Conservation (phyloP, 495 filamentous ascomycete genomes). For the Penicillium malachiteum region DNA sequence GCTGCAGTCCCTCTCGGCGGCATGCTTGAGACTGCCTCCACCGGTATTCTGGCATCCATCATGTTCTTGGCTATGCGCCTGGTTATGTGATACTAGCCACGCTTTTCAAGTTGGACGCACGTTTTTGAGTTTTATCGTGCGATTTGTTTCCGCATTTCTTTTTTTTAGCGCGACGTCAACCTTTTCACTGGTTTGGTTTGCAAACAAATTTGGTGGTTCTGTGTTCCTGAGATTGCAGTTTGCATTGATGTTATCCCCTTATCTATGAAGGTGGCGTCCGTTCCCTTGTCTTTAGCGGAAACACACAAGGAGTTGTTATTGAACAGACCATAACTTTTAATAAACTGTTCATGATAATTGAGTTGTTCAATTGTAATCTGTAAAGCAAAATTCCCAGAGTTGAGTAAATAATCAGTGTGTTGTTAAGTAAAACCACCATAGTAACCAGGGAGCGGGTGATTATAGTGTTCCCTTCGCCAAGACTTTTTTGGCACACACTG, state of each 20-base stretch:
- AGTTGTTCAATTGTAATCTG: no score
- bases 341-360: not conserved
- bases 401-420: not conserved
- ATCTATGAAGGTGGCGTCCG: constrained; percentile 19
- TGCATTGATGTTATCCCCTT: constrained; percentile 18
- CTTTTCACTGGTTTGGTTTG: constrained; percentile 3
- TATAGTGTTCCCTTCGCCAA: constrained; percentile 35
- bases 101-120: not conserved
- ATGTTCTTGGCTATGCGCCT: constrained; percentile 50
- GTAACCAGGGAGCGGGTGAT: no score
- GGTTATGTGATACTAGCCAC: constrained; percentile 39
- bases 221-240: constrained; percentile 13
- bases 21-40: constrained; percentile 48
- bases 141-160: constrained; percentile 9
- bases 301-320: not conserved
- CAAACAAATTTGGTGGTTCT: constrained; percentile 17
- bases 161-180: constrained; percentile 19
- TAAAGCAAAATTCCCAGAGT: no score
- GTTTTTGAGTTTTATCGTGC: constrained; percentile 3
- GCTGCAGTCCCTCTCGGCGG: constrained; percentile 33
- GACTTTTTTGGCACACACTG: constrained; percentile 47
- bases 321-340: not conserved
- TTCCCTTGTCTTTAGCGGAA: constrained; percentile 21
- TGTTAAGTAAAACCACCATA: not conserved
- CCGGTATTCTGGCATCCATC: constrained; percentile 47